Evolutionary conservation across 805 yeast genomes (phyloP).

Genomic region (Dipodascus albidus): DNA sequence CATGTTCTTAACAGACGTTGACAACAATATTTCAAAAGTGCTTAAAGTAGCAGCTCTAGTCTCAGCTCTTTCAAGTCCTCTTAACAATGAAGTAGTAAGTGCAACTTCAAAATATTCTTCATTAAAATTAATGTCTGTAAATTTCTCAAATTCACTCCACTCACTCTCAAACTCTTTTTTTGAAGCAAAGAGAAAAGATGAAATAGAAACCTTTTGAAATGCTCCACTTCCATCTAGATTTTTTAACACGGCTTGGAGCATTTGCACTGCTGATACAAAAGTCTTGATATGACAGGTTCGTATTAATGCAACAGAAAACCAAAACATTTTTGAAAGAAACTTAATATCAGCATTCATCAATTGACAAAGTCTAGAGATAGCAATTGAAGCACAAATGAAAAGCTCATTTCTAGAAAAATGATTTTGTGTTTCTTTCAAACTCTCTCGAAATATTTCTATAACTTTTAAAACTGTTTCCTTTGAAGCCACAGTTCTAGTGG

Average conservation of each 20-base stretch:
- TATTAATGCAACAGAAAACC: constrained; percentile 27
- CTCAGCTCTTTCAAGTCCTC: constrained; percentile 16
- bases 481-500: constrained; percentile 51
- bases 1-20: neutral
- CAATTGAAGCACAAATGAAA: constrained; percentile 36
- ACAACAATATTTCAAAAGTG: neutral
- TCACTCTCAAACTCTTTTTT: neutral
- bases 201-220: constrained; percentile 6
- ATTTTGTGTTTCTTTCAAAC: constrained; percentile 13
- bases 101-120: constrained; percentile 16
- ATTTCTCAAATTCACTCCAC: constrained; percentile 10
- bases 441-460: constrained; percentile 11
- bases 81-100: constrained; percentile 13
- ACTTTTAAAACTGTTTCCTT: constrained; percentile 38
- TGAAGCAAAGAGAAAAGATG: neutral
- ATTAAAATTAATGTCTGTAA: constrained; percentile 11
- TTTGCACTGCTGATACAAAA: constrained; percentile 13
- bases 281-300: constrained; percentile 8
- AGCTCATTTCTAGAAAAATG: constrained; percentile 26
- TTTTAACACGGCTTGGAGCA: constrained; percentile 13
- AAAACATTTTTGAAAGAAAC: constrained; percentile 31
- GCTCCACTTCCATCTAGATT: constrained; percentile 16
- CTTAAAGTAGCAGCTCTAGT: constrained; percentile 10
- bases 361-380: constrained; percentile 37
- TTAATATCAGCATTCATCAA: constrained; percentile 33